Base-by-base conservation (phyloP, 495 filamentous ascomycete species). In the Talaromyces trachyspermus region DNA sequence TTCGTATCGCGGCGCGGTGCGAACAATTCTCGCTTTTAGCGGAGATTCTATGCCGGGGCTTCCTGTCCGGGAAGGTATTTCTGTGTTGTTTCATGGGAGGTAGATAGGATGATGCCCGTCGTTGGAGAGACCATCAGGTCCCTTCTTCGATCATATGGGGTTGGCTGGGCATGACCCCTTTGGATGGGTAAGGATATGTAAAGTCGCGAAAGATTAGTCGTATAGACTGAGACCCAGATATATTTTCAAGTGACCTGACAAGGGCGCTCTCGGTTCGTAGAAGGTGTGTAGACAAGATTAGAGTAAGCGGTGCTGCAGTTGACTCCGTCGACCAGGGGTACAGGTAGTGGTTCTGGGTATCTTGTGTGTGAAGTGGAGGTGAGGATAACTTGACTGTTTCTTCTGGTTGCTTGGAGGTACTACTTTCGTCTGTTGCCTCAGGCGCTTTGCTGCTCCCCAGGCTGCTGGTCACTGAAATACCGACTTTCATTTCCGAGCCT, bases 81-180 rank as follows among this genome's bases (percentile, higher is more conserved):
- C 55, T 95, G 89, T 25, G 84, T 86, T 41, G 86, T 78, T 51
- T 81, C 78, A 51, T 89, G 79, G 5, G 89, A 68, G 1, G 81
- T 86, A 8, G 86, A 86, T 5, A 84, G 55, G 8, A 94, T 56
- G 11, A 95, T 65, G 1, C 85, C 88, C 0, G 78, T 83, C 2
- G 68, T 67, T 0, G 87, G 81, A 0, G 88, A 88, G 36, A 90
- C 51, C 24, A 85, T 79, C 11, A 95, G 51, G 58, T 95, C 89
- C 8, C 86, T 61, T 95, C 89, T 15, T 24, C n/a, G 12, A 46
- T 15, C 6, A 25, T 7, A 15, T 25, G 20, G 12, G 44, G 18
- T 23, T 35, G 29, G 25, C 20, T 36, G n/a, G 25, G 15, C n/a
- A 24, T 20, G 19, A 15, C 27, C 19, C 14, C 24, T 18, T 9